Evolutionary conservation across 2,329 filamentous ascomycete genomes (phyloP).

Genomic region (Hirsutella thompsonii): DNA sequence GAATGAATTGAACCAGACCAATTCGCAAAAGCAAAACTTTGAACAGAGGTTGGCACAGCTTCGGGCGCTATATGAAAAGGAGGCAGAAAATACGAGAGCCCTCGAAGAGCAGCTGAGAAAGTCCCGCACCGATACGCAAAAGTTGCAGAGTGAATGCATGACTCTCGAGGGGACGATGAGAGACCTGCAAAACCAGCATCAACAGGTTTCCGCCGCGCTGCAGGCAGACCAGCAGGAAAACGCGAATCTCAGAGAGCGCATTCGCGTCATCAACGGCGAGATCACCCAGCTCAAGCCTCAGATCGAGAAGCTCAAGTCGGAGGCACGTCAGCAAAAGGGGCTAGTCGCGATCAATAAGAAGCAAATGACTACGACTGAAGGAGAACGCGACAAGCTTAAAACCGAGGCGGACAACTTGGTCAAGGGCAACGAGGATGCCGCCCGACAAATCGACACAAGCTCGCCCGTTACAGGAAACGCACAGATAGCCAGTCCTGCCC

Average conservation of each 20-base stretch:
- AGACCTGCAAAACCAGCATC: constrained; percentile 73
- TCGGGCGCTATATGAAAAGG: constrained; percentile 80
- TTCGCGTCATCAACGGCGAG: constrained; percentile 70
- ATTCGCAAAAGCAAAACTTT: constrained; percentile 82
- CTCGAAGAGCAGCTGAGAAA: constrained; percentile 71
- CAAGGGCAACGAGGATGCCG: constrained; percentile 47
- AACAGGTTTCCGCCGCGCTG: constrained; percentile 59
- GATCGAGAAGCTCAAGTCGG: constrained; percentile 84
- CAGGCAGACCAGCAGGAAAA: constrained; percentile 88
- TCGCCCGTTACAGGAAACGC: constrained; percentile 33
- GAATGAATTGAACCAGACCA: constrained; percentile 69
- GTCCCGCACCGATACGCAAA: constrained; percentile 69
- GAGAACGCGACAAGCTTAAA: constrained; percentile 78
- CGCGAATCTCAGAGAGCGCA: constrained; percentile 70
- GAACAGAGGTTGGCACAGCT: constrained; percentile 81
- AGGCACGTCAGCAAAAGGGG: constrained; percentile 90
- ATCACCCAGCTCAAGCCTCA: constrained; percentile 76
- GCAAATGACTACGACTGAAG: constrained; percentile 80
- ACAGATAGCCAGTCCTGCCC: constrained; percentile 55
- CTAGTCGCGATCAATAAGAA: constrained; percentile 98
- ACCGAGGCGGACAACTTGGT: constrained; percentile 58
- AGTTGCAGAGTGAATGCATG: constrained; percentile 72
- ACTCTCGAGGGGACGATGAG: constrained; percentile 69
- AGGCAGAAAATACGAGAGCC: constrained; percentile 73
- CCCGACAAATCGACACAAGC: constrained; percentile 36